Base-by-base conservation (phyloP, 2,329 filamentous ascomycete genomes). In the Aspergillus neotritici region DNA sequence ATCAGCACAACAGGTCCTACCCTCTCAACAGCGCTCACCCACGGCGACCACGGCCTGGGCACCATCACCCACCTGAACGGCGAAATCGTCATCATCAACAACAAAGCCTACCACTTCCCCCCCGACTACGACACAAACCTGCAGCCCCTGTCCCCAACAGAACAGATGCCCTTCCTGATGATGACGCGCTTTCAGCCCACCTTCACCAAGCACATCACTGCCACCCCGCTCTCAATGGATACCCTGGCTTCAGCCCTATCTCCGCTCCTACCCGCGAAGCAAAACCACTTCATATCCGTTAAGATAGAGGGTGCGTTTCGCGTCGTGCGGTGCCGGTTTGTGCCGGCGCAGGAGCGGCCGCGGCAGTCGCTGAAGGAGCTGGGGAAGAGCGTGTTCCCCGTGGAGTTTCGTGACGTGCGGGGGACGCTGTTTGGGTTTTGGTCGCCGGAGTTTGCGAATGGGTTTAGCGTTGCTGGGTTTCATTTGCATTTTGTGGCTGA, bases 1-100 rank as follows among this genome's bases (percentile, higher is more conserved):
- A 60, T 72, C 28, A 60, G 60, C 47, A 57, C 66, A 32, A 57
- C 55, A 5, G 68, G 69, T n/a, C 66, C 69, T 34, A 45, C 61
- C 4, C 60, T 62, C 7, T 51, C 57, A 9, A 54, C 68, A 34
- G 55, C 71, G 42, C 51, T 62, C 12, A 32, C 41, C 6, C 65
- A 68, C 47, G 70, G 70, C 38, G 68, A 67, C 47, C 66, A 71
- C 54, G 69, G 70, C 13, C 57, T 73, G 3, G 70, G 70, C 31
- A 72, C 70, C 4, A 68, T 71, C 48, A 54, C 60, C 1, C 54
- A 56, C 29, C 69, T 73, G 57, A 59, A 72, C 48, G 70, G 70
- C 40, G 70, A 72, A 46, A 56, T 72, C 10, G 43, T 72, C n/a
- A 58, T 71, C 31, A 53, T 72, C 7, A 67, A 73, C 45, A 62